phyloP scores from a whole-genome alignment of 805 yeast genomes.

The Nakazawaea ernobii region DNA sequence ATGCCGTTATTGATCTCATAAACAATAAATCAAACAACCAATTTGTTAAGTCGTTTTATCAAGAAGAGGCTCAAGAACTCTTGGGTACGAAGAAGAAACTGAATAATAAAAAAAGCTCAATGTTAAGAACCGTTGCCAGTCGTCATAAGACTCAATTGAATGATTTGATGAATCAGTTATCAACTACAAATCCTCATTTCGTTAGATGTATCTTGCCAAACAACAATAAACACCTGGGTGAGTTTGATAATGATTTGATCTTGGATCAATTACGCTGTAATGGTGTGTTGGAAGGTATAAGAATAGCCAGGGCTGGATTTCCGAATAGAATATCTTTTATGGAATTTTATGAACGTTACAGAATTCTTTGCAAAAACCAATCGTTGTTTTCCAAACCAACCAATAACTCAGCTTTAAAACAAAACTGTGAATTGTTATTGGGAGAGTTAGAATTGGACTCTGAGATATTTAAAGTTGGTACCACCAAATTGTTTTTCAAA shows the following conservation, averaged over 20 bases:
- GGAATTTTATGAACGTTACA: slow-evolving; percentile 73
- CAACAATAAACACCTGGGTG: slow-evolving; percentile 59
- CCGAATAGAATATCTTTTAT: slow-evolving; percentile 87
- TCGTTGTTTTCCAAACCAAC: slow-evolving; percentile 19
- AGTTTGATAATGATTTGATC: slow-evolving; percentile 70
- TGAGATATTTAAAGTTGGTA: slow-evolving; percentile 58
- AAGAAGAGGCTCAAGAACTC: slow-evolving; percentile 22
- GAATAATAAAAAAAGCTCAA: slow-evolving; percentile 20
- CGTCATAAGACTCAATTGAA: slow-evolving; percentile 82
- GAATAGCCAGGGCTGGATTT: slow-evolving; percentile 95
- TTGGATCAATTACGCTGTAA: slow-evolving; percentile 89
- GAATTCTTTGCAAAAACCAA: slow-evolving; percentile 49
- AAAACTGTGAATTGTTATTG: slow-evolving; percentile 64
- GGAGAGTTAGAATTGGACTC: slow-evolving; percentile 56
- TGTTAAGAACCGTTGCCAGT: slow-evolving; percentile 76
- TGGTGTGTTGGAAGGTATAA: slow-evolving; percentile 96
- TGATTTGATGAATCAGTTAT: slow-evolving; percentile 64
- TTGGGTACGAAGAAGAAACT: slow-evolving; percentile 18
- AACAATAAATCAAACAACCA: slow-evolving; percentile 53
- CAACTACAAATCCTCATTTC: slow-evolving; percentile 88
- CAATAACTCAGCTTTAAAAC: slow-evolving; percentile 41
- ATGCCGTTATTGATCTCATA: slow-evolving; percentile 46
- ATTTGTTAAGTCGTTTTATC: slow-evolving; percentile 54
- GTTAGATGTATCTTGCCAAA: slow-evolving; percentile 96
- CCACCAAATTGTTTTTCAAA: slow-evolving; percentile 68